Evolutionary conservation across 192 early-diverging fungal species (phyloP).

Genomic region (Coemansia pectinata): DNA sequence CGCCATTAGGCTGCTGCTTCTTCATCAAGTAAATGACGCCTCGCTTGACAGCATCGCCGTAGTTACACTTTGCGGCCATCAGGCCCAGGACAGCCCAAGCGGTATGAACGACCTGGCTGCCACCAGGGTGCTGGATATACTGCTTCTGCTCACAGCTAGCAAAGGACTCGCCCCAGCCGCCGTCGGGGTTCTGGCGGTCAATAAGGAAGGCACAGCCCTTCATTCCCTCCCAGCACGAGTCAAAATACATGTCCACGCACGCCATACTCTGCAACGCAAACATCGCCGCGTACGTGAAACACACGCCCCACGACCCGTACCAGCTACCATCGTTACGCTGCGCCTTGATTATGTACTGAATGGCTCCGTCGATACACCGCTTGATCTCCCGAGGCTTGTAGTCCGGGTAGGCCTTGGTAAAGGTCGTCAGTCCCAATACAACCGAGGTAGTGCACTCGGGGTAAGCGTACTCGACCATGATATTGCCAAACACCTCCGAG

Average conservation of each 20-base stretch:
- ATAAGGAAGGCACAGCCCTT: conserved; percentile 90
- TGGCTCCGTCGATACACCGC: conserved; percentile 60
- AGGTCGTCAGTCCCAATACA: conserved; percentile 79
- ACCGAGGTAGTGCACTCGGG: conserved; percentile 97
- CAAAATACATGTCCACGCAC: conserved; percentile 79
- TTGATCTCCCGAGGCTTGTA: conserved; percentile 83
- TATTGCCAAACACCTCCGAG: conserved; percentile 96
- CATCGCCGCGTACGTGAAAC: conserved; percentile 94
- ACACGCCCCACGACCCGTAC: conserved; percentile 97
- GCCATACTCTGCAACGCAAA: conserved; percentile 88
- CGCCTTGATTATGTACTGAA: conserved; percentile 70
- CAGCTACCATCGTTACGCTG: conserved; percentile 87
- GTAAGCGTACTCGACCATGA: conserved; percentile 97
- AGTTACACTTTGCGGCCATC: conserved; percentile 87
- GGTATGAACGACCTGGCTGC: conserved; percentile 92
- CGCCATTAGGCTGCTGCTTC: conserved; percentile 85
- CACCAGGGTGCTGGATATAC: conserved; percentile 48
- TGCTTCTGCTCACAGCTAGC: conserved; percentile 58
- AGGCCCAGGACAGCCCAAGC: conserved; percentile 85
- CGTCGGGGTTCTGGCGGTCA: conserved; percentile 84
- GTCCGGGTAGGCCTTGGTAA: conserved; percentile 72
- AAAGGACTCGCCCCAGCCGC: conserved; percentile 98
- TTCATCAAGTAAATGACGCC: conserved; percentile 74
- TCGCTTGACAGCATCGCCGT: conserved; percentile 63
- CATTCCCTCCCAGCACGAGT: conserved; percentile 70